Evolutionary conservation across 257 asterid species (phyloP), one percentile per base, ranked within the genome.

Genomic region (Lycium barbarum): DNA sequence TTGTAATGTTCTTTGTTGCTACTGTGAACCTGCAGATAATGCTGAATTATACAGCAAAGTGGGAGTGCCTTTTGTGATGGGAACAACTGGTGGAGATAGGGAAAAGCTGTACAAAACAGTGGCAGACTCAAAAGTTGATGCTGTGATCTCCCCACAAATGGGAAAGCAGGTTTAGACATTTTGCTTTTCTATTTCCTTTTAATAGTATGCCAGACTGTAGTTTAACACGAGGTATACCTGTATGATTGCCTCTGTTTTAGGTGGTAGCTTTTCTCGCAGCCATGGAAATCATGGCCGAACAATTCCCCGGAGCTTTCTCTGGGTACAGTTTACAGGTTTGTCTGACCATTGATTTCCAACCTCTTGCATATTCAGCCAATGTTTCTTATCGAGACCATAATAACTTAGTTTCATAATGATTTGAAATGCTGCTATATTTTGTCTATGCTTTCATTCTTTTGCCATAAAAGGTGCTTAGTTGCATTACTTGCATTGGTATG

Each of bases 111-210:
- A 88, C 85, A 95, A 95, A 88, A 93, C 97, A 59, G 97, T 93
- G n/a, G 83, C 82, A 35, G 96, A 91, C 83, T 92, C 99, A 9
- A 92, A 91, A 63, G 87, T 86, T 71, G 94, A 93, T 91, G 98
- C 98, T 84, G 97, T 96, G 84, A 96, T 96, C 91, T 96, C 99
- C 55, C 99, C 99, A n/a, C 99, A 96, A 91, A 96, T 96, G 99
- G 99, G 99, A 83, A 96, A 96, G 88, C 99, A 96, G 99, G 99
- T 96, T 63, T 15, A 70, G 14, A 65, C 78, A 51, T 18, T 14
- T 40, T 33, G 45, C 26, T 45, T 40, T 43, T 10, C 4, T 72
- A 36, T 62, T 55, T 9, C 13, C 47, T 54, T 57, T 5, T 18
- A 18, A 43, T 10, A 18, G 33, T 53, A 33, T 7, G 65, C 5